Percentiles rank a stretch among this genome's conserved stretches.
Evolutionary conservation across 139 green algal genomes (phyloP).

Genomic region (Chlorella vulgaris): DNA sequence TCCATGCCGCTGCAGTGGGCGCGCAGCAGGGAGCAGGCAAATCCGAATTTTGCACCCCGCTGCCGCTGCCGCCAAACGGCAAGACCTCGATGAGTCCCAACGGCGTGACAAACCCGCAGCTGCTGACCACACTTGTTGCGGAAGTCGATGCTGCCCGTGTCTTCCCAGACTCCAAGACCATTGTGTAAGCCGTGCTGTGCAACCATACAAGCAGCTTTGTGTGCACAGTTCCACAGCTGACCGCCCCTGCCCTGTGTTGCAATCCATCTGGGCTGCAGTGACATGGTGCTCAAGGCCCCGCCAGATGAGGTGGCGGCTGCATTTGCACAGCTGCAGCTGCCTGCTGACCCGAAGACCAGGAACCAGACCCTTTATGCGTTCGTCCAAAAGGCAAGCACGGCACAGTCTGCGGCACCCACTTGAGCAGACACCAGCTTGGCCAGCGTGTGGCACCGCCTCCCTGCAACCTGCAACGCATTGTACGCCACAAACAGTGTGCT

Average conservation of each 20-base stretch:
- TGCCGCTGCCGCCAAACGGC: background rate
- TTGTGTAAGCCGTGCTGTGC: slow-evolving; percentile 15
- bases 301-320: slow-evolving; percentile 5
- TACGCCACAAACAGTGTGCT: background rate
- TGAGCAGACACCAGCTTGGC: background rate
- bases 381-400: background rate
- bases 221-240: background rate
- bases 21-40: background rate
- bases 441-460: background rate
- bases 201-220: no score
- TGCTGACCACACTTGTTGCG: slow-evolving; percentile 8
- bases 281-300: slow-evolving; percentile 19
- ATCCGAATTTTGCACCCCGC: background rate
- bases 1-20: no score
- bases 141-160: slow-evolving; percentile 2
- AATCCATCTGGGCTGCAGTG: background rate
- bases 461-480: background rate
- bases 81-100: background rate
- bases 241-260: background rate
- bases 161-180: slow-evolving; percentile 23
- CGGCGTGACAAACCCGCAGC: slow-evolving; percentile 10
- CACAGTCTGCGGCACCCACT: background rate
- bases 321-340: background rate
- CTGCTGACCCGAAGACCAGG: background rate
- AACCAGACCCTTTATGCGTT: slow-evolving; percentile 9